phyloP scores from a whole-genome alignment of 257 asterid genomes.

The Apocynum venetum region DNA sequence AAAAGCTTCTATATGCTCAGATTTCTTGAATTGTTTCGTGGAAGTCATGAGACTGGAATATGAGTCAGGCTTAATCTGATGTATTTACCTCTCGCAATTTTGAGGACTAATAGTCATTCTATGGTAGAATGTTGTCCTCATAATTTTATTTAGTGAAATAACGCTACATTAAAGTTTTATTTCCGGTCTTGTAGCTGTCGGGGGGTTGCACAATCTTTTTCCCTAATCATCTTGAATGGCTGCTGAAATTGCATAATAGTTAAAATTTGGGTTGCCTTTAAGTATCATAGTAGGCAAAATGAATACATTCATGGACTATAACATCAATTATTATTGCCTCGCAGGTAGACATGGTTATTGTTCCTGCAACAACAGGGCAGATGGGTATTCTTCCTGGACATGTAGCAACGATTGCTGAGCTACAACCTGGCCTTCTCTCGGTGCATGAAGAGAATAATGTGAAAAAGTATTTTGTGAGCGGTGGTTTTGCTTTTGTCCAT shows the following conservation, averaged over 20 bases:
- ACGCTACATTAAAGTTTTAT: neutral
- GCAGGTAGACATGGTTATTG: constrained; percentile 58
- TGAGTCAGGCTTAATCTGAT: neutral
- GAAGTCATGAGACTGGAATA: neutral
- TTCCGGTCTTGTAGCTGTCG: neutral
- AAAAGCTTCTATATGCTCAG: neutral
- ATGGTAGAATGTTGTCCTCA: neutral
- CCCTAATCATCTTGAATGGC: neutral
- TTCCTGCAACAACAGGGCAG: constrained; percentile 52
- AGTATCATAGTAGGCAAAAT: neutral
- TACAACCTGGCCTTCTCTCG: constrained; percentile 49
- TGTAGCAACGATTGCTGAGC: constrained; percentile 46
- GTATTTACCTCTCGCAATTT: neutral
- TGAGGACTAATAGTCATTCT: neutral
- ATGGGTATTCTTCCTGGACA: constrained; percentile 65
- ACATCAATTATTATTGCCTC: neutral
- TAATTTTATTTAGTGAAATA: neutral
- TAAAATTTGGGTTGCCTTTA: neutral
- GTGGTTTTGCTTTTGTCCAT: constrained; percentile 55
- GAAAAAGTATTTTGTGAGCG: constrained; percentile 43
- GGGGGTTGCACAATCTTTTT: neutral
- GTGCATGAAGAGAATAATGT: constrained; percentile 46
- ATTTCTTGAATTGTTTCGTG: neutral
- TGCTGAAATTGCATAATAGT: neutral
- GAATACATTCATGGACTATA: neutral